Base-by-base conservation (phyloP, 352 stramenopile species). In the Phytophthora multivora region DNA sequence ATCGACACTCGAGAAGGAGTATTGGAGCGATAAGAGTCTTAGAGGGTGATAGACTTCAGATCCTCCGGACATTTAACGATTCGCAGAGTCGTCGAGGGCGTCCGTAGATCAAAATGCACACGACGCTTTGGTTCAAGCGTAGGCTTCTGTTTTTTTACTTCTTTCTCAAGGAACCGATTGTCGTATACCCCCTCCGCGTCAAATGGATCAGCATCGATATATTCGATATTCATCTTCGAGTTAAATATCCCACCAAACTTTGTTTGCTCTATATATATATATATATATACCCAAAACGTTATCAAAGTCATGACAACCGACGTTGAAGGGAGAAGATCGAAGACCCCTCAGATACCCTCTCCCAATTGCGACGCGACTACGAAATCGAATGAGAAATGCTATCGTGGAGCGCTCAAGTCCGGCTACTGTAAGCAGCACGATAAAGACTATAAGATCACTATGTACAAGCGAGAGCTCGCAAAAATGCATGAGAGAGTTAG, bases 361-460 rank as follows among this genome's bases (percentile, higher is more conserved):
- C 30, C 30, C 30, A 35, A 35, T 35, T 43, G 38, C 38, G 25
- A 43, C 13, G 38, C 38, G 13, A 43, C 38, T 21, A 43, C 38
- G 38, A 21, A 23, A 23, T 21, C 13, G 13, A 54, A 43, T 43
- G 19, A 35, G 12, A 18, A 54, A 36, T 54, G 48, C 21, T 45
- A 16, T 21, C 9, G 48, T 23, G 2, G 10, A 5, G 31, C 48
- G 12, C 31, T 54, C 4, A 43, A 43, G 11, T 35, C 9, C 11
- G 48, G 48, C 2, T 54, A 35, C 12, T 45, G 48, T 35, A 55
- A 55, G 33, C 48, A 55, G 5, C 48, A 55, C 21, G 48, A 45
- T 23, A 45, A 55, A 6, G 18, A 55, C 7, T 35, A 43, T 25
- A 55, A 55, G 5, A 55, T 55, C 15, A 9, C 23, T 11, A 55